phyloP scores from a whole-genome alignment of 495 filamentous ascomycete genomes.

The Penicillium cataractarum region DNA sequence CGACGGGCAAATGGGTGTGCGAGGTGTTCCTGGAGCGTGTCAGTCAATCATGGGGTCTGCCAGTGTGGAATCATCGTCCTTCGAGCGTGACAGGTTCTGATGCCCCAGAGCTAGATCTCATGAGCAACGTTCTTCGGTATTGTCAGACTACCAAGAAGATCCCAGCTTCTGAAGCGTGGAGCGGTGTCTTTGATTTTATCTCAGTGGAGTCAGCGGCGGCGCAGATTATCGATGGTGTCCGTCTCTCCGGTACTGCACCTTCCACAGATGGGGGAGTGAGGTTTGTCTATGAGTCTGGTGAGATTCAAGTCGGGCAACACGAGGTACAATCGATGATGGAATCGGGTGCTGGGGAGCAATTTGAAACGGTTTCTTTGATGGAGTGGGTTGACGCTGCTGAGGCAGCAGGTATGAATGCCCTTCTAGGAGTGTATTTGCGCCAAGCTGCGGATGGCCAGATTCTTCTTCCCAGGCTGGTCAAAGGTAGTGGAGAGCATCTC shows the following conservation, averaged over 20 bases:
- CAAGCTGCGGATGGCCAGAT: slow-evolving; percentile 20
- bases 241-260: slow-evolving; percentile 3
- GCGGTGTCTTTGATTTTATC: slow-evolving; percentile 30
- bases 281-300: slow-evolving; percentile 25
- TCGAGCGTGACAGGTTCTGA: slow-evolving; percentile 19
- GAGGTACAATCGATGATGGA: slow-evolving; percentile 26
- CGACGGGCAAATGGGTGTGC: slow-evolving; percentile 56
- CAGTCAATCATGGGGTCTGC: slow-evolving; percentile 25
- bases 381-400: slow-evolving; percentile 28
- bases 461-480: slow-evolving; percentile 26
- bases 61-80: slow-evolving; percentile 46
- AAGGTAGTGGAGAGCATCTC: slow-evolving; percentile 2
- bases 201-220: slow-evolving; percentile 27
- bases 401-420: slow-evolving; percentile 25
- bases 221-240: slow-evolving; percentile 20
- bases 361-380: slow-evolving; percentile 17
- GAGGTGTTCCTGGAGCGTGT: slow-evolving; percentile 51
- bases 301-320: slow-evolving; percentile 18
- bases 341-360: slow-evolving; percentile 12
- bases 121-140: slow-evolving; percentile 30
- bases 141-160: slow-evolving; percentile 21
- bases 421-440: slow-evolving; percentile 28
- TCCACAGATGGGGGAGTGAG: too few species aligned
- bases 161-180: slow-evolving; percentile 24
- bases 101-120: slow-evolving; percentile 31